Base-by-base conservation (phyloP, 2,329 filamentous ascomycete species). In the Aspergillus aculeatus region DNA sequence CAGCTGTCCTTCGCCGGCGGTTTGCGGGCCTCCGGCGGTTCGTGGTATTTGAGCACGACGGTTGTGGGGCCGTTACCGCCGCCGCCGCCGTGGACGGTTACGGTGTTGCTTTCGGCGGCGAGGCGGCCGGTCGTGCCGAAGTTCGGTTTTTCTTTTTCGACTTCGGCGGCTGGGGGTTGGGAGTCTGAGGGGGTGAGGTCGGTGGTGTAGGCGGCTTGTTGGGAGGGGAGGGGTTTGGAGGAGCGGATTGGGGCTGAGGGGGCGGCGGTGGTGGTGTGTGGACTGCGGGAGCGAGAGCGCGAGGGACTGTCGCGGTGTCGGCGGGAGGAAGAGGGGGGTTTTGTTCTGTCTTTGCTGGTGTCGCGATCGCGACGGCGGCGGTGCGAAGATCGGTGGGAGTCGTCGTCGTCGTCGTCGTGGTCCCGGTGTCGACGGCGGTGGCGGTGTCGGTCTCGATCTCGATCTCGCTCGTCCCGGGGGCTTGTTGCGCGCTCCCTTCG, bases 41-140 rank as follows among this genome's bases (percentile, higher is more conserved):
- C 95, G 78, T 97, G 91, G 76, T 99, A 99, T 80, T 98, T 98
- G 50, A 99, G 84, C 3, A 91, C 86, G 57, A 96, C 87, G 23
- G 84, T 12, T 2, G 32, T 29, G 26, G 26, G 2, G 26, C 26
- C 26, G 26, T 29, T 29, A 7, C 26, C 26, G 7, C 26, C 7
- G 26, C 23, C 84, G 59, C 91, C 91, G 69, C 73, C 75, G 41
- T 69, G 67, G 10, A 76, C 72, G 21, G 85, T 85, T 63, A 96
- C 87, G 7, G 86, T 86, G 74, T 99, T 98, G 54, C 92, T 92
- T 64, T 92, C 92, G 49, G 92, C 91, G 2, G 95, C 95, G 19
- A 99, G 82, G 7, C 89, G 81, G 29, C 95, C 95, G 0, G 92
- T 92, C 35, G 83, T 86, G 21, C 84, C 86, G 75, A 89, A 96